Evolutionary conservation across 2,329 filamentous ascomycete genomes (phyloP).

Genomic region (Leptographium lundbergii): DNA sequence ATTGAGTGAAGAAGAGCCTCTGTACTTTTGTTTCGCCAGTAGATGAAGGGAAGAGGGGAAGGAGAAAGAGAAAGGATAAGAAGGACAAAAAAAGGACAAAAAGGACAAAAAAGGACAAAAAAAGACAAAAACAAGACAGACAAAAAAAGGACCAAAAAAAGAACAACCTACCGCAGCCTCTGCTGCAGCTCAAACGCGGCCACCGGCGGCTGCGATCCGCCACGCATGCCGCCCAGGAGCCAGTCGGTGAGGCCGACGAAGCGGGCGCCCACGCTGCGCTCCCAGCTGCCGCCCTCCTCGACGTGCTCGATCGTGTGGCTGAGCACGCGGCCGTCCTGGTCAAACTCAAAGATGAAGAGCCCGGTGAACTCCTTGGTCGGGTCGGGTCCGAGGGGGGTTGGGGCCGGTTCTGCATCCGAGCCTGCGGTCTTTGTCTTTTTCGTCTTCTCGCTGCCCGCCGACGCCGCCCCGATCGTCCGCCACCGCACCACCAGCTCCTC

Average conservation of each 20-base stretch:
- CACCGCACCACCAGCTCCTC: constrained; percentile 89
- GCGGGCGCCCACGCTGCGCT: constrained; percentile 64
- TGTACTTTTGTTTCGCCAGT: background rate
- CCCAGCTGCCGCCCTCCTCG: constrained; percentile 71
- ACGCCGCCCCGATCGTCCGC: constrained; percentile 46
- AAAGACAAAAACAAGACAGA: too few relatives aligned
- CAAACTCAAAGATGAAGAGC: constrained; percentile 92
- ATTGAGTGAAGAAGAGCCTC: constrained; percentile 10
- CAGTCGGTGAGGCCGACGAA: constrained; percentile 91
- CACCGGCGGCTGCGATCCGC: constrained; percentile 14
- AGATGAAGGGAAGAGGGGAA: too few relatives aligned
- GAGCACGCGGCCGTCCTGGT: constrained; percentile 67
- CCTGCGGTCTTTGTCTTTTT: background rate
- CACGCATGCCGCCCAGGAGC: constrained; percentile 65
- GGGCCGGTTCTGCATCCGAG: background rate
- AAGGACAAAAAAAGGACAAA: too few relatives aligned
- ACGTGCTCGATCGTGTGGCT: constrained; percentile 92
- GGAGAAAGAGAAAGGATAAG: too few relatives aligned
- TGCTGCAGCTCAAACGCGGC: constrained; percentile 11
- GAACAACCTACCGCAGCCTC: constrained; percentile 4
- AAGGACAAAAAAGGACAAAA: too few relatives aligned
- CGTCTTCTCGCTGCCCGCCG: background rate
- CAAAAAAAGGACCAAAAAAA: background rate
- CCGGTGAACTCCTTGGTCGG: constrained; percentile 64
- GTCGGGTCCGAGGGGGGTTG: constrained; percentile 23